phyloP scores from a whole-genome alignment of 352 stramenopile genomes.

The Globisporangium abappressorium region DNA sequence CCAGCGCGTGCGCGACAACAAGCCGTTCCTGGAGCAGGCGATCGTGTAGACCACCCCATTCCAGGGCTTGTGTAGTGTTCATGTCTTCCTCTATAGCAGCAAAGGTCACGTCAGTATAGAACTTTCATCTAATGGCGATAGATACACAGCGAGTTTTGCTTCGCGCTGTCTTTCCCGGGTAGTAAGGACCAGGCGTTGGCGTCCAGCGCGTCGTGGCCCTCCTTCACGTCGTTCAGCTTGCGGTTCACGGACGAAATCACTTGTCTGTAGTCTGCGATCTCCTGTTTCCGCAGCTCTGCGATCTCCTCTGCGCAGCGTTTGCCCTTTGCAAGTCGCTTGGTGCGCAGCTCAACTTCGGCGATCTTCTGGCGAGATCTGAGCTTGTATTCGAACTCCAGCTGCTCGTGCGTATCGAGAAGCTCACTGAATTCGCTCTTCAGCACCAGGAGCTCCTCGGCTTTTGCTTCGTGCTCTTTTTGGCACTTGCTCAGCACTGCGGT shows the following conservation, averaged over 20 bases:
- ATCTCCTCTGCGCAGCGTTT: constrained; percentile 57
- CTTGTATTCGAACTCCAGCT: constrained; percentile 36
- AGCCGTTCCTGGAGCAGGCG: constrained; percentile 69
- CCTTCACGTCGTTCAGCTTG: constrained; percentile 51
- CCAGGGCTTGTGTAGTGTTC: neutral
- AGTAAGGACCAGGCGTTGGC: constrained; percentile 28
- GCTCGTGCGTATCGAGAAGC: constrained; percentile 53
- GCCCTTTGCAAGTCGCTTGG: constrained; percentile 35
- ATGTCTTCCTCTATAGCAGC: neutral
- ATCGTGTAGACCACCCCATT: constrained; percentile 59
- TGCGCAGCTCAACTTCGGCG: constrained; percentile 26
- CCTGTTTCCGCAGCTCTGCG: constrained; percentile 37
- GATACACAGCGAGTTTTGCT: constrained; percentile 54
- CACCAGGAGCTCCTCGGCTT: constrained; percentile 44
- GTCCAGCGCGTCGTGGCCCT: constrained; percentile 27
- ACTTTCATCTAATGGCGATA: constrained; percentile 48
- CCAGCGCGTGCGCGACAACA: constrained; percentile 64
- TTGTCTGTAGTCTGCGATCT: constrained; percentile 60
- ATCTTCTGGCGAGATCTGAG: constrained; percentile 37
- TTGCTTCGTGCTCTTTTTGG: constrained; percentile 34
- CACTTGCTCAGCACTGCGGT: constrained; percentile 26
- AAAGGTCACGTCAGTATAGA: neutral
- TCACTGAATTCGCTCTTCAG: constrained; percentile 68
- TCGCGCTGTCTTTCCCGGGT: neutral
- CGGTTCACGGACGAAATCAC: constrained; percentile 62